Evolutionary conservation across 1,139 yeast species (phyloP), one percentile per base, ranked within the genome.

Genomic region (Yamadazyma sp.): DNA sequence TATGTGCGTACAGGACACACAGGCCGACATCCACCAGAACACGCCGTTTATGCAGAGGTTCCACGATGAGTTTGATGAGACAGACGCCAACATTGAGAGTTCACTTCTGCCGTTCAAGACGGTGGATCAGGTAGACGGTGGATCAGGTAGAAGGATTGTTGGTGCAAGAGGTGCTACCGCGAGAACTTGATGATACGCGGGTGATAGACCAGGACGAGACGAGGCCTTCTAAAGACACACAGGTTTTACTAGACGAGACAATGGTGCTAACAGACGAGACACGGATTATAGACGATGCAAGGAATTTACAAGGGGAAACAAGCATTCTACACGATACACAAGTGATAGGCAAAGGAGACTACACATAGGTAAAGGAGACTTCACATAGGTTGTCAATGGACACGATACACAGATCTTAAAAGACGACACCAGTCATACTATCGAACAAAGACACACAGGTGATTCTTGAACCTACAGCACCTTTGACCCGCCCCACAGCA

Each of bases 311-410:
- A n/a, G n/a, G n/a, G n/a, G n/a, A n/a, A n/a, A n/a, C n/a, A n/a
- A n/a, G n/a, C n/a, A n/a, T n/a, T n/a, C n/a, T n/a, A n/a, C n/a
- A n/a, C n/a, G n/a, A n/a, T n/a, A n/a, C n/a, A n/a, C n/a, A n/a
- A n/a, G n/a, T n/a, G n/a, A n/a, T n/a, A n/a, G n/a, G n/a, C n/a
- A n/a, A n/a, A n/a, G n/a, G n/a, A n/a, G n/a, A 27, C 29, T 33
- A 35, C 30, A 35, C 38, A 5, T 34, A 35, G 18, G 26, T 23
- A n/a, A n/a, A n/a, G n/a, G n/a, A n/a, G n/a, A n/a, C n/a, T n/a
- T n/a, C n/a, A n/a, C n/a, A n/a, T n/a, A n/a, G n/a, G 25, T 35
- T 13, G 27, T n/a, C 5, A 22, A 12, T 3, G 16, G 16, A 2
- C 16, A 11, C 9, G 15, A 35, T 20, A n/a, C n/a, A n/a, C n/a